These are phyloP conservation scores for Kwoniella sp. DNA, from an alignment of 768 basidiomycete species.

Conservation along the genomic window DNA sequence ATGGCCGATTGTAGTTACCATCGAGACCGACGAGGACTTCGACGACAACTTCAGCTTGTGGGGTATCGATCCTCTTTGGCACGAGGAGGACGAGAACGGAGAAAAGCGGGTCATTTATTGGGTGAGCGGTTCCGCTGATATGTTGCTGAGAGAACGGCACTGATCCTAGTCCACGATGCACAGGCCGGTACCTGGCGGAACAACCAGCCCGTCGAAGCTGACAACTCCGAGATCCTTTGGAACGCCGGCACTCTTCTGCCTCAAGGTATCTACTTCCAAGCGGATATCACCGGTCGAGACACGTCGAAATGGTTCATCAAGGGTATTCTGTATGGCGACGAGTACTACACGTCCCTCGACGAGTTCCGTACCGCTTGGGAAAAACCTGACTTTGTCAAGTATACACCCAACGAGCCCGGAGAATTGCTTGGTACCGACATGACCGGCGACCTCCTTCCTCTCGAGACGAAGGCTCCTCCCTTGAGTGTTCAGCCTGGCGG, in stretches of 20 bases:
- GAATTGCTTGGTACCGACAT: slow-evolving; percentile 42
- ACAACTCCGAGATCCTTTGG: slow-evolving; percentile 27
- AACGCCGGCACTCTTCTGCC: slow-evolving; percentile 40
- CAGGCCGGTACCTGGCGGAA: slow-evolving; percentile 34
- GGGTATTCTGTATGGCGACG: slow-evolving; percentile 43
- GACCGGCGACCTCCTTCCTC: slow-evolving; percentile 25
- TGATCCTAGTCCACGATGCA: not conserved
- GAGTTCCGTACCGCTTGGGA: slow-evolving; percentile 49
- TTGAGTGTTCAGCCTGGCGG: slow-evolving; percentile 65
- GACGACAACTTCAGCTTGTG: slow-evolving; percentile 26
- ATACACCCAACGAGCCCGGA: slow-evolving; percentile 33
- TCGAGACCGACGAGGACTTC: slow-evolving; percentile 22
- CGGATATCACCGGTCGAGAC: slow-evolving; percentile 47
- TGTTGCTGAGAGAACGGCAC: not conserved
- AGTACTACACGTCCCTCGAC: slow-evolving; percentile 38
- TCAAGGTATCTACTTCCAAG: slow-evolving; percentile 42
- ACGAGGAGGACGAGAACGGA: slow-evolving; percentile 36
- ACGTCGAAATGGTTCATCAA: slow-evolving; percentile 34
- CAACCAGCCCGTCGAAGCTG: slow-evolving; percentile 15
- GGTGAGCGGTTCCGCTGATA: slow-evolving; percentile 19
- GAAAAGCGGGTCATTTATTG: slow-evolving; percentile 37
- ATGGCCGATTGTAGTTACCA: slow-evolving; percentile 14
- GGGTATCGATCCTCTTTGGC: slow-evolving; percentile 53
- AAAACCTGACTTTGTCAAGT: slow-evolving; percentile 25
- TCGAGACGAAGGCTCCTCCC: slow-evolving; percentile 53